Evolutionary conservation across 129 eudicot species (phyloP).

Genomic region (Dittrichia graveolens): DNA sequence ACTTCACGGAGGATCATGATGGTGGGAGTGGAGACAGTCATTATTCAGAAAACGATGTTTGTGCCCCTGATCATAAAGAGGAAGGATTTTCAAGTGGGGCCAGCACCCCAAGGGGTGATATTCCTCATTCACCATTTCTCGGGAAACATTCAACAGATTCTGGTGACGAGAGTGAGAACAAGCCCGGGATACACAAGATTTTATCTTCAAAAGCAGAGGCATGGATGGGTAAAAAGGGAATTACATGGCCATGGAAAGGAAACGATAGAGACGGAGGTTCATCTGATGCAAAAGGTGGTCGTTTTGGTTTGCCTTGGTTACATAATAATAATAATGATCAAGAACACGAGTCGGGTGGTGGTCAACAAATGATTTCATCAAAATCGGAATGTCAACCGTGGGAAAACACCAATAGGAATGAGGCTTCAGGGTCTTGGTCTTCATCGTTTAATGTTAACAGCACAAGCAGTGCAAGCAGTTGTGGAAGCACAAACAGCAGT

Average conservation of each 20-base stretch:
- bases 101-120: slow-evolving; percentile 88
- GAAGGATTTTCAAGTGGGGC: slow-evolving; percentile 91
- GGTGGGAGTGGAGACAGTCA: slow-evolving; percentile 77
- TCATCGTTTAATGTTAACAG: slow-evolving; percentile 69
- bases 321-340: slow-evolving; percentile 66
- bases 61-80: slow-evolving; percentile 63
- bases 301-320: slow-evolving; percentile 69
- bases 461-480: slow-evolving; percentile 85
- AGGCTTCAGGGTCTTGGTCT: slow-evolving; percentile 83
- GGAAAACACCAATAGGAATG: slow-evolving; percentile 59
- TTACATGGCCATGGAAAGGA: slow-evolving; percentile 97
- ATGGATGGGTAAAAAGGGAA: slow-evolving; percentile 78
- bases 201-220: slow-evolving; percentile 92
- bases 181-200: slow-evolving; percentile 65
- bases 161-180: slow-evolving; percentile 74
- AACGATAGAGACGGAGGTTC: slow-evolving; percentile 59
- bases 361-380: slow-evolving; percentile 34
- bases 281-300: slow-evolving; percentile 49
- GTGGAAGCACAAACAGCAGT: slow-evolving; percentile 80
- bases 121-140: slow-evolving; percentile 47
- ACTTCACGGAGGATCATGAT: slow-evolving; percentile 43
- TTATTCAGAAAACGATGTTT: slow-evolving; percentile 49
- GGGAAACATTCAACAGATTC: slow-evolving; percentile 55
- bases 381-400: slow-evolving; percentile 52
- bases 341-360: slow-evolving; percentile 46